Conservation (phyloP, 305 asterid genomes). For the Solanum hybrid region DNA sequence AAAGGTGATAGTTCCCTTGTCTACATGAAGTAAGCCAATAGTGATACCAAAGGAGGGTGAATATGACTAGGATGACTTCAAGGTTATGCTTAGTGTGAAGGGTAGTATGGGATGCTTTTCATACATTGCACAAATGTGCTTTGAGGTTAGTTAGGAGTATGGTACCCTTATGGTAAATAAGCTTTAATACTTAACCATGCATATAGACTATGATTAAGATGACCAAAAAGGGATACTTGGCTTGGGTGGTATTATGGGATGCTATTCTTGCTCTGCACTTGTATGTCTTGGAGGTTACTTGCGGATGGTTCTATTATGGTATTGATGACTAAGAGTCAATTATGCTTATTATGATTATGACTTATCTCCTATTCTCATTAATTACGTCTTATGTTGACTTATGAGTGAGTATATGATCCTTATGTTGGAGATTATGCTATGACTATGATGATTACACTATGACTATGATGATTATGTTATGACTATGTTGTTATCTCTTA, state of each 20-base stretch:
- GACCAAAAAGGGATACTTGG: neutral
- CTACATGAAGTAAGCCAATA: too few relatives aligned
- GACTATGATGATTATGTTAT: neutral
- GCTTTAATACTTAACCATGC: neutral
- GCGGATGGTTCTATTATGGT: neutral
- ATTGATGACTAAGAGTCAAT: neutral
- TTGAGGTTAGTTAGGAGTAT: neutral
- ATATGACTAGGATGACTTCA: neutral
- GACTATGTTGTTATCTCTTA: neutral
- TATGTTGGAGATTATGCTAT: too few relatives aligned
- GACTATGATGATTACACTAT: neutral
- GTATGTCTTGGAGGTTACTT: neutral
- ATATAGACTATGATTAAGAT: neutral
- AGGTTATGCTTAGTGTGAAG: neutral
- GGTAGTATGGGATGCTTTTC: neutral
- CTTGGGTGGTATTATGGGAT: neutral
- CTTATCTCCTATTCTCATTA: neutral
- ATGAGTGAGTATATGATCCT: too few relatives aligned
- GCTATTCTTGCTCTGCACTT: neutral
- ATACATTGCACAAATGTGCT: neutral
- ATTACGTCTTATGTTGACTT: too few relatives aligned
- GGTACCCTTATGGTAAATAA: neutral
- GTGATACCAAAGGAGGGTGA: neutral
- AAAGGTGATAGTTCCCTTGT: neutral
- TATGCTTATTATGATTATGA: neutral